Evolutionary conservation across 106 monocot genomes (phyloP).

Genomic region (Triglochin maritima): DNA sequence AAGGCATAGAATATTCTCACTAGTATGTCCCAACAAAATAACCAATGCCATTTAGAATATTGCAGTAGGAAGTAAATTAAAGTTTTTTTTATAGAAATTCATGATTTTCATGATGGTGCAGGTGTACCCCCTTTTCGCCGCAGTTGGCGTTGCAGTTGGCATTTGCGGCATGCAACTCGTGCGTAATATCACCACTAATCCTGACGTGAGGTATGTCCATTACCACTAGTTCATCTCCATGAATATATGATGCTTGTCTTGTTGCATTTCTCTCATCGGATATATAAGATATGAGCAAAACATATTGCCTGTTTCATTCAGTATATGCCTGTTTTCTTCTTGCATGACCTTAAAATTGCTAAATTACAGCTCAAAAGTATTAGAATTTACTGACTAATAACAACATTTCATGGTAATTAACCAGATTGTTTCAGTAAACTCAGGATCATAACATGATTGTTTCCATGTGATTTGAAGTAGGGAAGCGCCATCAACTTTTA

Average conservation of each 20-base stretch:
- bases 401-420: no score
- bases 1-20: no score
- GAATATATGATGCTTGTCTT: not conserved
- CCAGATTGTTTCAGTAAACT: no score
- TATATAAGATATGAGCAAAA: not conserved
- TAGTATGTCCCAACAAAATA: no score
- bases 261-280: not conserved
- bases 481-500: no score
- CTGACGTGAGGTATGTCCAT: slow-evolving; percentile 56
- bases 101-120: slow-evolving; percentile 5
- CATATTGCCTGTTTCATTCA: not conserved
- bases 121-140: slow-evolving; percentile 58
- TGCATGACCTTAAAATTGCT: no score
- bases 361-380: no score
- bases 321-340: no score
- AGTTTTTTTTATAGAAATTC: not conserved
- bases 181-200: slow-evolving; percentile 53
- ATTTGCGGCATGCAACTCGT: slow-evolving; percentile 53
- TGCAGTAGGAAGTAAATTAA: not conserved
- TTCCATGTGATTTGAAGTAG: no score
- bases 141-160: slow-evolving; percentile 53
- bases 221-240: not conserved
- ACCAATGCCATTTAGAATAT: no score
- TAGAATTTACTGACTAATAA: no score
- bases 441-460: no score